Base-by-base conservation (phyloP, 108 stramenopile genomes). In the Skeletonema marinoi region DNA sequence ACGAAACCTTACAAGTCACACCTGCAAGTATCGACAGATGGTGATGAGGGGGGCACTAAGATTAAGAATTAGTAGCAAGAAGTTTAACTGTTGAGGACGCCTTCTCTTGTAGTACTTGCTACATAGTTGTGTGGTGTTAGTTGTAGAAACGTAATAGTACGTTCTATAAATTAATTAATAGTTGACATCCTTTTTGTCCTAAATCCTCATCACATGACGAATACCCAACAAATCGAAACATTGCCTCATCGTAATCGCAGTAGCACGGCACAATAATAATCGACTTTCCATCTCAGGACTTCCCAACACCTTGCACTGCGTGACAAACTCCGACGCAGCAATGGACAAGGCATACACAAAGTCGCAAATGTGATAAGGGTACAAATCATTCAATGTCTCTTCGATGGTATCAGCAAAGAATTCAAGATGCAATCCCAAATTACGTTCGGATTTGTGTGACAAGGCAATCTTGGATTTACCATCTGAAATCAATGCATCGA, bases 311-410 rank as follows among this genome's bases (percentile, higher is more conserved):
- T 89, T 86, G 88, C 98, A 98, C 73, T 98, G 84, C 11, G 97
- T 98, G 19, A 98, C 95, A 88, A 99, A 99, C 59, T 98, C 96
- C 10, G 97, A 95, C 25, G 91, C 92, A 9, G 90, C 92, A 68
- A 86, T 94, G 58, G 97, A 85, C 65, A 98, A 63, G 17, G 87
- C 88, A 87, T 99, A 98, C 32, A 99, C 78, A 78, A 95, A 99
- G 38, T 98, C 96, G 67, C 98, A 99, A 63, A 99, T 86, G 69
- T 96, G 93, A 82, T 98, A 96, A 6, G 99, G 98, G 46, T 80
- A 82, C 51, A 99, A 81, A 74, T 98, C 96, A 4, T 86, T 82
- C 66, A 97, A 64, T 5, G 93, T 93, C 41, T 79, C 83, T 46
- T 90, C 90, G 67, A 98, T 73, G 19, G 88, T 85, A 75, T 97